phyloP scores from a whole-genome alignment of 2,329 filamentous ascomycete genomes.

The Ilyonectria robusta region DNA sequence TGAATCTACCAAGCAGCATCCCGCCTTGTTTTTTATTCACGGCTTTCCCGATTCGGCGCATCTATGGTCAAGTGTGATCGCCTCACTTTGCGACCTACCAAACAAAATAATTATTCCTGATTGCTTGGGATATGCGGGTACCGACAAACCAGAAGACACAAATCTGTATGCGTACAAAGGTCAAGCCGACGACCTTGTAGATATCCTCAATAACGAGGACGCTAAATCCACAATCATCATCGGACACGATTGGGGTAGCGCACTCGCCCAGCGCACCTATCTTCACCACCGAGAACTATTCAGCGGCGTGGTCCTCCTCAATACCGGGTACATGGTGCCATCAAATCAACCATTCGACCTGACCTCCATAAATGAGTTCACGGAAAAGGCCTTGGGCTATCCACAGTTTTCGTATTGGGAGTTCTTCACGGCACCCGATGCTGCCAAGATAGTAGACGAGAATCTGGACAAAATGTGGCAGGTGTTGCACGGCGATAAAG shows the following conservation, averaged over 20 bases:
- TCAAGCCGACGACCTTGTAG: constrained; percentile 27
- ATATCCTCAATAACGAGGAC: constrained; percentile 17
- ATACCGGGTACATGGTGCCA: constrained; percentile 29
- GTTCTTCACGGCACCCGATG: constrained; percentile 22
- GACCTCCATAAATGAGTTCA: constrained; percentile 13
- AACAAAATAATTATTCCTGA: constrained; percentile 31
- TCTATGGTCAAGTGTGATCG: constrained; percentile 24
- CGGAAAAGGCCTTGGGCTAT: constrained; percentile 9
- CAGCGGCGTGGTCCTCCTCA: constrained; percentile 22
- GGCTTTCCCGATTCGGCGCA: constrained; percentile 32
- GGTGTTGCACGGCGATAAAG: constrained; percentile 21
- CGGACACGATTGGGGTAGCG: constrained; percentile 33
- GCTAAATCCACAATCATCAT: constrained; percentile 12
- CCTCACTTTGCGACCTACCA: constrained; percentile 5
- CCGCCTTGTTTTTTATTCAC: constrained; percentile 29
- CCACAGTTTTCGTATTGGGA: constrained; percentile 33
- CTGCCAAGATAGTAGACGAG: constrained; percentile 20
- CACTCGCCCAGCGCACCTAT: constrained; percentile 19
- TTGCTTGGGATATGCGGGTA: constrained; percentile 28
- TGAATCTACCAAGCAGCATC: constrained; percentile 10
- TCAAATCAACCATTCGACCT: constrained; percentile 25
- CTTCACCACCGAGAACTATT: constrained; percentile 21
- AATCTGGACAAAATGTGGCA: constrained; percentile 32
- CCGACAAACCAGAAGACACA: constrained; percentile 22
- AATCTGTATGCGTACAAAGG: constrained; percentile 22